phyloP scores from a whole-genome alignment of 108 stramenopile species.

The Fragilariopsis cylindrus region DNA sequence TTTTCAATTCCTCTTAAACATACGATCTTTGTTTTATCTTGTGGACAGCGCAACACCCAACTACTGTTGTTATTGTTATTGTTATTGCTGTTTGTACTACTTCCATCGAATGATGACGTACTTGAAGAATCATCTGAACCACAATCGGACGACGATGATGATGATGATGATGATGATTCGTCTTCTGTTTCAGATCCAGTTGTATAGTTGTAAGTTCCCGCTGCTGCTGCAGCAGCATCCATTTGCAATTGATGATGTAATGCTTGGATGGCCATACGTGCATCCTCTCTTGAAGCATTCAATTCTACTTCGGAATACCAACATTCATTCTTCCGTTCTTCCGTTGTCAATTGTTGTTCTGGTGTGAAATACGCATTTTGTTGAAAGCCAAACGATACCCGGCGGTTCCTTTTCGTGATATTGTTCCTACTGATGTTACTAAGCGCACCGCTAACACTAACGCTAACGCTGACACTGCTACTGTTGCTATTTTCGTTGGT shows the following conservation, averaged over 20 bases:
- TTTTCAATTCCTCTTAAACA: constrained; percentile 37
- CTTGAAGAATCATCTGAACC: not conserved
- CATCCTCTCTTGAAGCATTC: constrained; percentile 26
- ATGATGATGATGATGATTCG: not conserved
- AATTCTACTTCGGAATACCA: constrained; percentile 33
- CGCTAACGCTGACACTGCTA: too few species aligned
- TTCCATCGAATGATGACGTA: too few species aligned
- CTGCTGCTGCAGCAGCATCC: constrained; percentile 2
- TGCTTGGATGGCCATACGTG: constrained; percentile 15
- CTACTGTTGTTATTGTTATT: not conserved
- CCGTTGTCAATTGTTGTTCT: not conserved
- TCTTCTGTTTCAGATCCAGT: not conserved
- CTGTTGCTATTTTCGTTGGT: too few species aligned
- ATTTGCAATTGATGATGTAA: constrained; percentile 23
- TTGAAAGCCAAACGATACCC: constrained; percentile 24
- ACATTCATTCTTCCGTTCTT: constrained; percentile 14
- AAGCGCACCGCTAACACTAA: too few species aligned
- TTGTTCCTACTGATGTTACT: not conserved
- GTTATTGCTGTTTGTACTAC: too few species aligned
- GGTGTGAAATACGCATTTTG: constrained; percentile 29
- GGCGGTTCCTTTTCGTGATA: constrained; percentile 6
- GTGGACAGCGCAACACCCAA: constrained; percentile 11
- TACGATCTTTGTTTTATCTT: constrained; percentile 6
- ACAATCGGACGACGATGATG: not conserved
- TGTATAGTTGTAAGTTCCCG: not conserved